A percentile compares a stretch with the other conserved stretches of the same genome.
Evolutionary conservation across 495 filamentous ascomycete genomes (phyloP).

Genomic region (Penicillium nucicola): DNA sequence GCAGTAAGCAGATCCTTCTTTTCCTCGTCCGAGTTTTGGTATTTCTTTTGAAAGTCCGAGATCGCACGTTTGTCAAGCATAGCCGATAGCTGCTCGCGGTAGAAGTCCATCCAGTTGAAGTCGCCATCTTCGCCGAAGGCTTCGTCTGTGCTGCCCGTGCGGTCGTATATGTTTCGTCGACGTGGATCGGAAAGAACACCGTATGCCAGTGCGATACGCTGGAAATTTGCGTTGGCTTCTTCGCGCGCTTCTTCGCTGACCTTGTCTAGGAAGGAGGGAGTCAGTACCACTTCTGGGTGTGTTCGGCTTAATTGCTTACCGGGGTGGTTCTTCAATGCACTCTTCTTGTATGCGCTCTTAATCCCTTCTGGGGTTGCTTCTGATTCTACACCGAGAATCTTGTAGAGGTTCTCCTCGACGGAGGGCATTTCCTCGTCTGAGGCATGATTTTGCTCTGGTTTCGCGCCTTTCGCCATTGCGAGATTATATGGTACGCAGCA

Average conservation of each 20-base stretch:
- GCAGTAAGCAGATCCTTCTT: slow-evolving; percentile 68
- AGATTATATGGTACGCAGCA: neutral
- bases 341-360: slow-evolving; percentile 93
- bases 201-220: slow-evolving; percentile 89
- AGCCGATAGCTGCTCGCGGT: slow-evolving; percentile 72
- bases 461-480: slow-evolving; percentile 19
- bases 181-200: slow-evolving; percentile 79
- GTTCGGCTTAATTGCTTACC: slow-evolving; percentile 47
- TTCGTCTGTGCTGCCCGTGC: slow-evolving; percentile 82
- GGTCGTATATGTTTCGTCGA: slow-evolving; percentile 80
- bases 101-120: slow-evolving; percentile 90
- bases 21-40: slow-evolving; percentile 89
- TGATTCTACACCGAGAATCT: slow-evolving; percentile 70
- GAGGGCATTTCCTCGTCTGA: slow-evolving; percentile 37
- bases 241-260: slow-evolving; percentile 59
- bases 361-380: slow-evolving; percentile 75
- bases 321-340: slow-evolving; percentile 85
- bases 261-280: slow-evolving; percentile 56
- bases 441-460: slow-evolving; percentile 8
- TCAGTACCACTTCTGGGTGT: neutral
- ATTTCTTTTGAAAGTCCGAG: slow-evolving; percentile 65
- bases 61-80: slow-evolving; percentile 67
- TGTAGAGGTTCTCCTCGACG: slow-evolving; percentile 76
- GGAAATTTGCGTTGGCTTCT: slow-evolving; percentile 74
- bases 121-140: slow-evolving; percentile 68